phyloP scores from a whole-genome alignment of 805 yeast genomes.

The Myxozyma lipomycoides region DNA sequence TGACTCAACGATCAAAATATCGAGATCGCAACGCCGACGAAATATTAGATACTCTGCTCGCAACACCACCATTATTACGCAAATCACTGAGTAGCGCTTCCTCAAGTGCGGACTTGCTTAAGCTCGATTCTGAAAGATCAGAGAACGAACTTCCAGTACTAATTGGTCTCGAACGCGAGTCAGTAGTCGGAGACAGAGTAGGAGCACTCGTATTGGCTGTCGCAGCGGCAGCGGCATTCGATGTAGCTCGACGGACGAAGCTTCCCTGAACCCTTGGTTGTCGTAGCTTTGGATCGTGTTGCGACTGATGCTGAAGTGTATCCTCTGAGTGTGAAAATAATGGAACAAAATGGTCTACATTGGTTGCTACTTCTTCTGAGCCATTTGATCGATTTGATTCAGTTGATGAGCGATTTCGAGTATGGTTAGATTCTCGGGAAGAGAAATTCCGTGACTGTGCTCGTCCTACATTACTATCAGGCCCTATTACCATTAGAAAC shows the following conservation, averaged over 20 bases:
- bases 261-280: not conserved
- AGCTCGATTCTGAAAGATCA: constrained; percentile 31
- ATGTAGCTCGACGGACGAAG: not conserved
- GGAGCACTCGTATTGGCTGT: too few relatives aligned
- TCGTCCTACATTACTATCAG: not conserved
- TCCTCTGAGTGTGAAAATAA: not conserved
- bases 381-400: not conserved
- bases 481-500: not conserved
- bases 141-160: constrained; percentile 24
- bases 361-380: not conserved
- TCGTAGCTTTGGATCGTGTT: not conserved
- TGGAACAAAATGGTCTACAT: not conserved
- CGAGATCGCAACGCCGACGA: constrained; percentile 13
- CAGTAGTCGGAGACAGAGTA: not conserved
- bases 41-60: constrained; percentile 18
- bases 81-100: constrained; percentile 35
- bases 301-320: not conserved
- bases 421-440: not conserved
- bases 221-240: not conserved
- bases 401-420: not conserved
- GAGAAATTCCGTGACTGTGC: not conserved
- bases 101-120: constrained; percentile 37
- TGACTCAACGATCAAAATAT: constrained; percentile 16
- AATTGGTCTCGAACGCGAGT: not conserved
- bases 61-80: constrained; percentile 9